Base-by-base conservation (phyloP, 2,329 filamentous ascomycete species). In the Drechslera avenae region DNA sequence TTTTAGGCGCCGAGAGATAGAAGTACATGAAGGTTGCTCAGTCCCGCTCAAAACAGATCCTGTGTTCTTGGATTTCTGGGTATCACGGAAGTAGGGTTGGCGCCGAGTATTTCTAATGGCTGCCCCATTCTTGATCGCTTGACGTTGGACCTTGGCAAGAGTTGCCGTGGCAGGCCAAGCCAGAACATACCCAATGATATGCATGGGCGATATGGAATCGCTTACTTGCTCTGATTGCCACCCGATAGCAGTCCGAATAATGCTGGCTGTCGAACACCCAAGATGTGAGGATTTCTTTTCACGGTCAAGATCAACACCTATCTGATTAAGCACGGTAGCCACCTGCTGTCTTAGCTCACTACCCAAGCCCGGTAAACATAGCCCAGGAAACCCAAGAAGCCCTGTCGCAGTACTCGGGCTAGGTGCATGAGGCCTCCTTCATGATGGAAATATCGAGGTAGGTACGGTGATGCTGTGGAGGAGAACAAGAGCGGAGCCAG, bases 101-200 rank as follows among this genome's bases (percentile, higher is more conserved):
- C 53, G 56, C 60, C 56, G 52, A 63, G 59, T 35, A 36, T 43
- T 50, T 50, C 36, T 50, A 52, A 33, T 34, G 40, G 16, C 33
- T 45, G 39, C 34, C 31, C 31, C 23, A 14, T 34, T 44, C 36
- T 51, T 39, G 41, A 33, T 19, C 30, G 14, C 30, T 44, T 21
- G 33, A 26, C 21, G 32, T 35, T 26, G 40, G 26, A 26, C 34
- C 35, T 51, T 46, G 44, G 52, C 55, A 45, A 44, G 40, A 21
- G 35, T 28, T 30, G 39, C 37, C 32, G 17, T 49, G 47, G 21
- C 30, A 36, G 43, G 54, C 50, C 50, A 56, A 56, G 53, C 21
- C 51, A 30, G 10, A 39, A 30, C 30, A 31, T 28, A 18, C 18
- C 35, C 33, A 41, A 35, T 26, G 13, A 16, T 14, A 36, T 37